Base-by-base conservation (phyloP, 495 filamentous ascomycete genomes). In the Antarctomyces pellizariae region DNA sequence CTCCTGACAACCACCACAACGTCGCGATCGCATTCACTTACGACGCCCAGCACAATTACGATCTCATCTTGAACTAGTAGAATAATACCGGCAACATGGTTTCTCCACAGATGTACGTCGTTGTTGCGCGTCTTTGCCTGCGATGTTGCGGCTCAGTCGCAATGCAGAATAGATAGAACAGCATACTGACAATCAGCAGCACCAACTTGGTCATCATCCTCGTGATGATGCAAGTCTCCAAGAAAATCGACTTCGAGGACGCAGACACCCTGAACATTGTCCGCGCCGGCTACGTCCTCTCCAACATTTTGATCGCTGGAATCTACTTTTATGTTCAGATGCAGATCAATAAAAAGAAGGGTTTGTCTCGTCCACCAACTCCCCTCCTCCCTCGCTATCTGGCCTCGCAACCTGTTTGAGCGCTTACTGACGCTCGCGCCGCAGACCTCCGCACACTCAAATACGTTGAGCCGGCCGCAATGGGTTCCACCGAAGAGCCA, bases 181-280 rank as follows among this genome's bases (percentile, higher is more conserved):
- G n/a, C n/a, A n/a, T n/a, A n/a, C n/a, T n/a, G n/a, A n/a, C n/a
- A n/a, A n/a, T n/a, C n/a, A n/a, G 16, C 49, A 90, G 82, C 37
- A 89, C 79, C 37, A 92, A 92, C 59, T 58, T 92, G 49, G 59
- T 75, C 49, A 77, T 92, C 65, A 83, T 92, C 51, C 67, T 92
- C 38, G 77, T 77, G 42, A 80, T 93, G 72, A 93, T 95, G 82
- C 86, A 95, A 57, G 64, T 82, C 31, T 71, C 86, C 32, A 97
- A 97, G 64, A 76, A 72, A 57, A 70, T 97, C 28, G 78, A 80
- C 24, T 90, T 95, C 47, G 89, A 97, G 7, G 71, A 97, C 41
- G 80, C 84, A 7, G 60, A 66, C 29, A 75, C 86, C 15, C 67
- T 97, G 35, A 74, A 78, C 40, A 50, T 62, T 21, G 74, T 92